A percentile compares a stretch with the other conserved stretches of the same genome.
Conservation (phyloP, 352 stramenopile species). For the Globisporangium apiculatum region DNA sequence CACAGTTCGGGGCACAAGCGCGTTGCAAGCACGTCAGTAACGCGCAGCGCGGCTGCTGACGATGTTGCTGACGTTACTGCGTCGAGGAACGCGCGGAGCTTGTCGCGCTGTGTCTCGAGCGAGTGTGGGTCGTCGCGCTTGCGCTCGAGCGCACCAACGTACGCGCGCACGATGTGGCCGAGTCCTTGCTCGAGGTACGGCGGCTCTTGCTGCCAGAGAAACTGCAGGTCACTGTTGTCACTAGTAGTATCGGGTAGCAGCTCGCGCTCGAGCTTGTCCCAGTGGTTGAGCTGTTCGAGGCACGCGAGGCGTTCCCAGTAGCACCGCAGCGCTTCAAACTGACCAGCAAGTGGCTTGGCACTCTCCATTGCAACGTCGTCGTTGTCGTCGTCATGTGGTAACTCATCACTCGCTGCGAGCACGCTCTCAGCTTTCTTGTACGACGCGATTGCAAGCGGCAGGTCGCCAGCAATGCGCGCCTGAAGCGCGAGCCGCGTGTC, state of each 20-base stretch:
- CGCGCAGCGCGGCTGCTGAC: conserved; percentile 20
- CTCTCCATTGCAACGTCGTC: conserved; percentile 9
- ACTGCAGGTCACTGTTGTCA: conserved; percentile 13
- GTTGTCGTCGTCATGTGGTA: conserved; percentile 24
- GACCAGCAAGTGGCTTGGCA: conserved; percentile 14
- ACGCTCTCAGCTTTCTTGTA: conserved; percentile 65
- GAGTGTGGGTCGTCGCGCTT: background rate
- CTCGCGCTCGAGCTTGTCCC: conserved; percentile 48
- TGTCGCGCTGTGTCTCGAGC: conserved; percentile 1
- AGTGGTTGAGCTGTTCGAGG: conserved; percentile 62
- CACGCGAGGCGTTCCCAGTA: conserved; percentile 59
- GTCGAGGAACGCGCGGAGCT: conserved; percentile 17
- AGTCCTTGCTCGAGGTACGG: conserved; percentile 68
- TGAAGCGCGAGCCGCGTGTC: conserved; percentile 56
- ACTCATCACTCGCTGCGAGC: conserved; percentile 11
- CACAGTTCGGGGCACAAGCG: conserved; percentile 48
- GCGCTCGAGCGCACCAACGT: conserved; percentile 26
- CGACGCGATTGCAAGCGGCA: conserved; percentile 55
- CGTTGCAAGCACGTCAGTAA: conserved; percentile 29
- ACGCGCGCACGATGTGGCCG: conserved; percentile 38
- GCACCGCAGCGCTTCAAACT: conserved; percentile 48
- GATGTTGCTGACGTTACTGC: background rate
- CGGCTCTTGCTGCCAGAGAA: conserved; percentile 49
- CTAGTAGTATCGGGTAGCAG: conserved; percentile 16
- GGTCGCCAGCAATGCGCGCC: conserved; percentile 57